Evolutionary conservation across 2,329 filamentous ascomycete genomes (phyloP).

Genomic region (Claviceps humidiphila): DNA sequence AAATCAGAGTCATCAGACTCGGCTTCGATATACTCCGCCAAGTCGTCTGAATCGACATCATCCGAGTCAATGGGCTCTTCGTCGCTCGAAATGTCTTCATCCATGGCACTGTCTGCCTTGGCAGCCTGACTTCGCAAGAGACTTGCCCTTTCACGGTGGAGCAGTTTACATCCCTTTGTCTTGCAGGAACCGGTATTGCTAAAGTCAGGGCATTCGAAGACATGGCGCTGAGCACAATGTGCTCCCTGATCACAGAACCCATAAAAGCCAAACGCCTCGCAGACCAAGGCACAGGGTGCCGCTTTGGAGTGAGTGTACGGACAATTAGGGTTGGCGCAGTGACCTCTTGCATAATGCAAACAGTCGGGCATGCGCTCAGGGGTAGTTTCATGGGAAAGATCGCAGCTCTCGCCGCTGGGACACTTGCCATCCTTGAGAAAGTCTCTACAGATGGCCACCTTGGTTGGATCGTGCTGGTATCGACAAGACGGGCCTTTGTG

Average conservation of each 20-base stretch:
- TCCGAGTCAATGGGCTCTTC: conserved; percentile 60
- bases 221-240: conserved; percentile 68
- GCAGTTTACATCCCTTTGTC: conserved; percentile 68
- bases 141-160: conserved; percentile 79
- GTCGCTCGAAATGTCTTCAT: conserved; percentile 60
- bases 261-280: conserved; percentile 68
- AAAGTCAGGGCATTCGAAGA: conserved; percentile 89
- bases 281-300: conserved; percentile 65
- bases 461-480: conserved; percentile 71
- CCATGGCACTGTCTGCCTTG: conserved; percentile 39
- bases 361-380: conserved; percentile 79
- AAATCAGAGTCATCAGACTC: conserved; percentile 42
- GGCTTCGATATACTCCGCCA: conserved; percentile 51
- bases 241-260: conserved; percentile 82
- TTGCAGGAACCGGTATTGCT: conserved; percentile 80
- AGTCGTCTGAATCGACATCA: conserved; percentile 66
- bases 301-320: conserved; percentile 76
- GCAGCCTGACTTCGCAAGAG: conserved; percentile 55
- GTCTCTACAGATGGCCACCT: conserved; percentile 82
- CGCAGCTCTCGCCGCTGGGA: conserved; percentile 63
- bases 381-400: conserved; percentile 77
- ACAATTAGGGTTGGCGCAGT: conserved; percentile 78
- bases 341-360: conserved; percentile 78
- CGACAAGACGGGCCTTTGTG: conserved; percentile 67
- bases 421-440: conserved; percentile 72